Conservation (phyloP, 2,329 filamentous ascomycete species). For the Paraphaeosphaeria sporulosa region DNA sequence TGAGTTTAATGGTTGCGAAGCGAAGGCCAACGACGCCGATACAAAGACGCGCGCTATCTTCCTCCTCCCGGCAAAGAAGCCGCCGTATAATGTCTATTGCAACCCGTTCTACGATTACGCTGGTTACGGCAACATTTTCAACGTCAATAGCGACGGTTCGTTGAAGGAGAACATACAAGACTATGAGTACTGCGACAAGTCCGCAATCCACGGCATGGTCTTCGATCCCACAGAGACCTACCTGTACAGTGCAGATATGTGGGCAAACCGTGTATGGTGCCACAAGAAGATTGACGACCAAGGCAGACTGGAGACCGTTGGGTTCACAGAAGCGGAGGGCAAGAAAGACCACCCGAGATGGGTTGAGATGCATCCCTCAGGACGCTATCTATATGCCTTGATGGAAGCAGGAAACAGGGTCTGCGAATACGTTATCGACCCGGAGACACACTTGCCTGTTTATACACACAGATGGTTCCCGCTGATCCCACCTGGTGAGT, state of each 20-base stretch:
- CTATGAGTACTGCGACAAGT: constrained; percentile 73
- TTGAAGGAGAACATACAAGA: constrained; percentile 73
- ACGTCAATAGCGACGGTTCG: constrained; percentile 63
- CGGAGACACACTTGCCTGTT: constrained; percentile 74
- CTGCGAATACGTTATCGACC: constrained; percentile 82
- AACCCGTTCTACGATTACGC: constrained; percentile 91
- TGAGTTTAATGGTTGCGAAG: constrained; percentile 51
- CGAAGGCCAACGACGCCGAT: constrained; percentile 70
- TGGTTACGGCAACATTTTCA: constrained; percentile 80
- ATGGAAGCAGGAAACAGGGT: constrained; percentile 91
- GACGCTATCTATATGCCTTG: constrained; percentile 81
- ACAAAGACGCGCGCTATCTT: constrained; percentile 92
- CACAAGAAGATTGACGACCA: constrained; percentile 72
- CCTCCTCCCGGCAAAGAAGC: constrained; percentile 77
- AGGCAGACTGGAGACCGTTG: constrained; percentile 72
- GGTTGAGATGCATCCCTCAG: constrained; percentile 83
- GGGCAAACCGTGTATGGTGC: constrained; percentile 82
- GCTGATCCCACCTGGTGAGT: constrained; percentile 77
- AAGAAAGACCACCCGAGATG: constrained; percentile 82
- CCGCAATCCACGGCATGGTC: constrained; percentile 83
- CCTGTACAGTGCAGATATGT: constrained; percentile 81
- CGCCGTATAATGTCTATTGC: constrained; percentile 84
- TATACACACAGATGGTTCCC: constrained; percentile 81
- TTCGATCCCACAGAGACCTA: constrained; percentile 77
- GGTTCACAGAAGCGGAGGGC: constrained; percentile 74